phyloP scores from a whole-genome alignment of 1,139 yeast species.

The Debaryomyces robertsiae region DNA sequence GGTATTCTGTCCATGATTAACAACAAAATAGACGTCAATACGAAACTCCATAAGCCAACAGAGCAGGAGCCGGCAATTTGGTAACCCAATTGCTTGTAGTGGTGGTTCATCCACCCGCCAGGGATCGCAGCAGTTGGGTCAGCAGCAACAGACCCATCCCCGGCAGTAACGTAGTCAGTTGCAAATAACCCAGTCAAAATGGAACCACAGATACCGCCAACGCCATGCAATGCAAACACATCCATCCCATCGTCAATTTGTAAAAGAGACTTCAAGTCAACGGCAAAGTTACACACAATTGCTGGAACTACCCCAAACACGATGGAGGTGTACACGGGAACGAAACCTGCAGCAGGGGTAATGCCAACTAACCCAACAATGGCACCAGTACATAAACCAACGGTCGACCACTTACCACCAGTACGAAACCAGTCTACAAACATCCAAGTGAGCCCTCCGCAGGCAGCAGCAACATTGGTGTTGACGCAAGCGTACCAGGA shows the following conservation, averaged over 20 bases:
- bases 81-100: conserved; percentile 87
- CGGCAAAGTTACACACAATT: conserved; percentile 78
- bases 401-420: conserved; percentile 92
- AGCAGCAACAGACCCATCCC: conserved; percentile 65
- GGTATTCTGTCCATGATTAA: conserved; percentile 79
- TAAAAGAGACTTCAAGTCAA: conserved; percentile 70
- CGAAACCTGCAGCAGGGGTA: conserved; percentile 97
- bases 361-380: conserved; percentile 94
- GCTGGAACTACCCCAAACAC: conserved; percentile 84
- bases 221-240: conserved; percentile 90
- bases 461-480: conserved; percentile 90
- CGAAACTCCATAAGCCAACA: conserved; percentile 79
- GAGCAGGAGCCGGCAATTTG: conserved; percentile 86
- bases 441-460: conserved; percentile 94
- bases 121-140: conserved; percentile 48
- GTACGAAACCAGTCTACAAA: conserved; percentile 85
- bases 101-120: conserved; percentile 95
- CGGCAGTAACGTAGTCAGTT: conserved; percentile 85
- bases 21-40: conserved; percentile 71
- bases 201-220: conserved; percentile 89
- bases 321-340: conserved; percentile 85
- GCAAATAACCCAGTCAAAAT: conserved; percentile 89
- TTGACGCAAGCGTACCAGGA: conserved; percentile 92
- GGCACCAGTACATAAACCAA: conserved; percentile 91
- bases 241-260: conserved; percentile 94